Evolutionary conservation across 495 filamentous ascomycete species (phyloP), one percentile per base, ranked within the genome.

Genomic region (Staphylotrichum tortipilum): DNA sequence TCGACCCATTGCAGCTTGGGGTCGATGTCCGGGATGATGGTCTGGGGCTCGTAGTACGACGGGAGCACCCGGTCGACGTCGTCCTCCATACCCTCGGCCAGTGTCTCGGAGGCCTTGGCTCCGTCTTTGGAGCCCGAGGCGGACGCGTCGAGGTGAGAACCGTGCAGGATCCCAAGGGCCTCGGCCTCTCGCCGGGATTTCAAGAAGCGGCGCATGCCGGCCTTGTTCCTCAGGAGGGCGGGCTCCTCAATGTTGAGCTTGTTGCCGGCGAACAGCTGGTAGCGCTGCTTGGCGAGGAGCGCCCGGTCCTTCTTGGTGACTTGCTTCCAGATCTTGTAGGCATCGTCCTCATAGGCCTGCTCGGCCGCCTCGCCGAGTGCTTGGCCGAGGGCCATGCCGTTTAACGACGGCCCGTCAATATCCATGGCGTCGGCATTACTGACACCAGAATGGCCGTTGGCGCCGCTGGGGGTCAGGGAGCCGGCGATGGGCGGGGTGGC

Each of bases 271-370:
- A 99, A 91, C 18, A 97, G 76, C 39, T 86, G 83, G 66, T 90
- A 84, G 21, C 92, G 73, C 50, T 83, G 78, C 50, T 77, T 81
- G 9, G 92, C 89, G 33, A 91, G 80, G 12, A 85, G 70, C n/a
- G 92, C 92, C 38, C 92, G 81, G 53, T 94, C 89, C 63, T 94
- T 95, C 68, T 96, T 96, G 3, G 92, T 99, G 31, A 95, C 87
- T 64, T 94, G 90, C 71, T 97, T 99, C 92, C 92, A 99, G 34
- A 89, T 86, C 62, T 94, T 94, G 70, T 90, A 95, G 56, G 94
- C 90, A 1, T 87, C 80, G 57, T 96, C 90, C 54, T 95, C 78
- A 41, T 65, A 74, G 3, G 63, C 68, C 53, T 79, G 71, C 30
- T 78, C 74, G 6, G 74, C 75, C 22, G 74, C 74, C 19, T 75